Evolutionary conservation across 2,329 filamentous ascomycete genomes (phyloP).

Genomic region (Xylaria sp.): DNA sequence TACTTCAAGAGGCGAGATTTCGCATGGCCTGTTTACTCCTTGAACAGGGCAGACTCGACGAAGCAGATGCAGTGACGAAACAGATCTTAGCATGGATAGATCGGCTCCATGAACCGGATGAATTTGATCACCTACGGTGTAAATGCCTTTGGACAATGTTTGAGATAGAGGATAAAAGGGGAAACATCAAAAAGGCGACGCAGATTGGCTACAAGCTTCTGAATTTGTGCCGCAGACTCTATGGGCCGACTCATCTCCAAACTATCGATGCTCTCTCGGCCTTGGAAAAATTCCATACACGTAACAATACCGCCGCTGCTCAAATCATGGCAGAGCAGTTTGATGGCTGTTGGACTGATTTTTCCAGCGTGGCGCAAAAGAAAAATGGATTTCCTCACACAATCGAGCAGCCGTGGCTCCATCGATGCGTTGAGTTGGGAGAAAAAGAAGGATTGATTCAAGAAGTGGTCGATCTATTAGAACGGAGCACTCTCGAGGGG

Average conservation of each 20-base stretch:
- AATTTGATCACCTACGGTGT: constrained; percentile 41
- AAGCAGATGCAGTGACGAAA: constrained; percentile 37
- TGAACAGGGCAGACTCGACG: constrained; percentile 37
- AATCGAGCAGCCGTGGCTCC: constrained; percentile 46
- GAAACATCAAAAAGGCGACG: constrained; percentile 39
- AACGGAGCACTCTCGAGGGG: constrained; percentile 37
- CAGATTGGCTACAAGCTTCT: constrained; percentile 40
- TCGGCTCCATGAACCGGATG: constrained; percentile 16
- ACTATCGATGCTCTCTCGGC: constrained; percentile 47
- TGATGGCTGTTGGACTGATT: constrained; percentile 39
- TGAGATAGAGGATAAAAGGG: constrained; percentile 42
- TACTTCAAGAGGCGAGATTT: constrained; percentile 45
- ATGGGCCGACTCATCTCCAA: constrained; percentile 45
- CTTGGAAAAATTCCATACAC: constrained; percentile 40
- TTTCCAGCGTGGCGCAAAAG: constrained; percentile 31
- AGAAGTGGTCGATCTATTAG: constrained; percentile 43
- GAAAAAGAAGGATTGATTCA: constrained; percentile 43
- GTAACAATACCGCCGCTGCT: constrained; percentile 34
- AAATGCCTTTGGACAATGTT: constrained; percentile 45
- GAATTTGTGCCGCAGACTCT: constrained; percentile 39
- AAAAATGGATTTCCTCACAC: constrained; percentile 41
- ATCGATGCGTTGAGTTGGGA: constrained; percentile 43
- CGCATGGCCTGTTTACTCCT: constrained; percentile 41
- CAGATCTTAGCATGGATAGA: constrained; percentile 44
- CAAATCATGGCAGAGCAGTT: constrained; percentile 39